phyloP scores from a whole-genome alignment of 495 filamentous ascomycete genomes.

The Cercophora newfieldiana region DNA sequence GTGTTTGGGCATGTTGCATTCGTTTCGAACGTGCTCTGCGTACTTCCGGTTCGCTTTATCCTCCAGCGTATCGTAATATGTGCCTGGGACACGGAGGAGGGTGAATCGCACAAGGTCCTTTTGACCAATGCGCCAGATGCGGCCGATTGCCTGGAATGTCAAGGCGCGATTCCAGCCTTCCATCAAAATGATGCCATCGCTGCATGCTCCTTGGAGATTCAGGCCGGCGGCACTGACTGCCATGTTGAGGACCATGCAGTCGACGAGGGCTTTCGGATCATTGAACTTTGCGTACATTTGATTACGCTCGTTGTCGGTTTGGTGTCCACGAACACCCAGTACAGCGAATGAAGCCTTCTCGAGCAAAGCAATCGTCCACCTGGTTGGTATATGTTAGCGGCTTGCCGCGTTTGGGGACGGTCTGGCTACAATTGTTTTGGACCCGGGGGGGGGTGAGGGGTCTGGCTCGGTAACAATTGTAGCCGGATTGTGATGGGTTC shows the following conservation, averaged over 20 bases:
- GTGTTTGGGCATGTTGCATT: background rate
- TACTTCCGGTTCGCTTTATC: background rate
- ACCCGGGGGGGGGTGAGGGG: no score
- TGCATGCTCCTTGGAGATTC: background rate
- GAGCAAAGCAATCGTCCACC: background rate
- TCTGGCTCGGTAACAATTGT: background rate
- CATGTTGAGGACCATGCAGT: background rate
- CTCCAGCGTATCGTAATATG: background rate
- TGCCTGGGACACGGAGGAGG: background rate
- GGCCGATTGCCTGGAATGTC: background rate
- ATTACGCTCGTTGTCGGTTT: background rate
- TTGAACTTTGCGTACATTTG: background rate
- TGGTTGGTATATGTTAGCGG: background rate
- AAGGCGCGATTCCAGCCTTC: background rate
- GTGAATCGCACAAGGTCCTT: background rate
- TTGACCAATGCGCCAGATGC: background rate
- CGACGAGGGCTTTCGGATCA: background rate
- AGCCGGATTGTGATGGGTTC: background rate
- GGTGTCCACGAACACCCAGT: background rate
- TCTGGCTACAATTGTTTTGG: no score
- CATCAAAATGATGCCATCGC: background rate
- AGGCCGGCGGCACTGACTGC: background rate
- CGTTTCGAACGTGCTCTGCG: background rate
- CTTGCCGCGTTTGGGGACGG: no score
- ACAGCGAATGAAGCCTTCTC: background rate